Base-by-base conservation (phyloP, 306 rosid genomes). In the Canavalia ensiformis region DNA sequence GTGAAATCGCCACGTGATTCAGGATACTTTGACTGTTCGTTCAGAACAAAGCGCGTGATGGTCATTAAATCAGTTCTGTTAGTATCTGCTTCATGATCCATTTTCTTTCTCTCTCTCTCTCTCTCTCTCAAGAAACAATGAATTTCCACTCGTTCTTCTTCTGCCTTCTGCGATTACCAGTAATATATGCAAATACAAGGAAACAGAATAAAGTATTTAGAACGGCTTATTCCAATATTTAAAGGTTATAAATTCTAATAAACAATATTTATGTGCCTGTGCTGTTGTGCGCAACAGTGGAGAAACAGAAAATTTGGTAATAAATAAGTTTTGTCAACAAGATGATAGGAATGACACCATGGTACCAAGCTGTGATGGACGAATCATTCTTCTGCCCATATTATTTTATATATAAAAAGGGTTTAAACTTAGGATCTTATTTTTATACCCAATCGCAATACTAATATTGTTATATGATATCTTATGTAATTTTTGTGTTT, bases 1-100 rank as follows among this genome's bases (percentile, higher is more conserved):
- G 92, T 84, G 80, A 95, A 91, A 85, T 95, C 99, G 1, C 99
- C 99, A 7, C 99, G 99, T 0, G 99, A 90, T 83, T 92, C 94
- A 0, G 94, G 77, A 75, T 86, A 50, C 88, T 82, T 95, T 5
- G 97, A 87, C 79, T 95, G 98, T 84, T 92, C 97, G 37, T 85
- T 95, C 72, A 92, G 87, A 75, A 92, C 99, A 80, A 87, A 93
- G 4, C 97, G 87, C n/a, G 94, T 95, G 18, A 95, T 90, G 37
- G 99, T 95, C 99, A 95, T 92, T 91, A 95, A 85, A 84, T 95
- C 99, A 75, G 97, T 95, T 39, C 90, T 85, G 33, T 81, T 11
- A 1, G 95, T 87, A 34, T 92, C 95, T 7, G 90, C 97, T 11
- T 63, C 75, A 63, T 95, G 97, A 88, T 95, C 95, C 99, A 95